Percentiles rank a stretch among this genome's conserved stretches.
phyloP scores from a whole-genome alignment of 768 basidiomycete species.

The Mycena epipterygia region DNA sequence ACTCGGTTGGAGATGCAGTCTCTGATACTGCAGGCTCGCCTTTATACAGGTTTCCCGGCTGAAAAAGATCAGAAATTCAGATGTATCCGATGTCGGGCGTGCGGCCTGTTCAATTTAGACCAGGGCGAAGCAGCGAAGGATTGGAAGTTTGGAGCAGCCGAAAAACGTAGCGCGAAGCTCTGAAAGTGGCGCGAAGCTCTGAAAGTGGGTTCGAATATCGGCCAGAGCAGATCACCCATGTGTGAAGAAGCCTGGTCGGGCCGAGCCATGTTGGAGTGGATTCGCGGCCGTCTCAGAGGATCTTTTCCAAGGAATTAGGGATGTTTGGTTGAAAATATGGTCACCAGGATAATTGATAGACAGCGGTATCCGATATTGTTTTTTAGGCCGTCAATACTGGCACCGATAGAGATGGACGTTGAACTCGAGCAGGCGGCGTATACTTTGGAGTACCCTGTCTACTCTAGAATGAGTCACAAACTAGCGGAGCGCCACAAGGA shows the following conservation, averaged over 20 bases:
- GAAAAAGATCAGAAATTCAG: not conserved
- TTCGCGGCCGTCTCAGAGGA: not conserved
- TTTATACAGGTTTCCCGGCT: constrained; percentile 12
- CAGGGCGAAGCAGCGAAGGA: constrained; percentile 12
- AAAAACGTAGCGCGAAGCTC: constrained; percentile 5
- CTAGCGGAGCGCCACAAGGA: too few species aligned
- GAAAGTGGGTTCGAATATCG: not conserved
- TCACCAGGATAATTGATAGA: too few species aligned
- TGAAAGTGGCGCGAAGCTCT: not conserved
- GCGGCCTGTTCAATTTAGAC: not conserved
- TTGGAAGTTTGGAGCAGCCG: constrained; percentile 15
- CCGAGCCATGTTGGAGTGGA: not conserved
- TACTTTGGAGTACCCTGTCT: too few species aligned
- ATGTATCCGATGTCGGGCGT: not conserved
- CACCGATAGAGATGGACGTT: too few species aligned
- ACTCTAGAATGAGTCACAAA: too few species aligned
- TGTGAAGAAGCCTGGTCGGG: not conserved
- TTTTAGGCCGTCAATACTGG: too few species aligned
- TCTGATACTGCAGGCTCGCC: not conserved
- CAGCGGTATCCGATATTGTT: too few species aligned
- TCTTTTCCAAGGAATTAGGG: too few species aligned
- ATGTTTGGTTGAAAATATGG: too few species aligned
- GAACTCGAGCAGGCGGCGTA: too few species aligned
- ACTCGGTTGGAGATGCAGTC: not conserved
- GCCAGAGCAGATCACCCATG: not conserved